Conservation (phyloP, 139 green algal species). For the Trebouxia sp. region DNA sequence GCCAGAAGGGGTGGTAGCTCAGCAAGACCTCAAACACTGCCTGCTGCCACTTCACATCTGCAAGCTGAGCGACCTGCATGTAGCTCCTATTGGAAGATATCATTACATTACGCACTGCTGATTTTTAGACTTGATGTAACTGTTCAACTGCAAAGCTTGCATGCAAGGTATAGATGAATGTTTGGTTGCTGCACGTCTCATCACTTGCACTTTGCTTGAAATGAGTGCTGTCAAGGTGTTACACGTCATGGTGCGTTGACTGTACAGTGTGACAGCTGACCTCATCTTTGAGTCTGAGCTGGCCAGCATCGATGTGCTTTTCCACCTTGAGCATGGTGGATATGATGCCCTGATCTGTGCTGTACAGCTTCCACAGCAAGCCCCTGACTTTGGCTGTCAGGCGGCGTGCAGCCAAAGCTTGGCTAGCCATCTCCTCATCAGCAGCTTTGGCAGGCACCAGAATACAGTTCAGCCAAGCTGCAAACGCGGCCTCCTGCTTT, state of each 20-base stretch:
- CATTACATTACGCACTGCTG: no score
- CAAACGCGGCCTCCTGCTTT: constrained; percentile 72
- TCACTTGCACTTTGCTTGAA: no score
- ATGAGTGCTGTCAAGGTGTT: no score
- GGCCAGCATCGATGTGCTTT: constrained; percentile 51
- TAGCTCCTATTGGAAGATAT: no score
- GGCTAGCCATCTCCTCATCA: background rate
- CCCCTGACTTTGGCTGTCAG: constrained; percentile 34
- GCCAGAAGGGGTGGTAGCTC: constrained; percentile 87
- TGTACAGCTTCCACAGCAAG: constrained; percentile 34
- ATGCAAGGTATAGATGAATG: no score
- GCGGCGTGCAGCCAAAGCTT: constrained; percentile 7
- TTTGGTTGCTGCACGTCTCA: no score
- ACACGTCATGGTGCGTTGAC: no score
- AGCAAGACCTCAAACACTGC: constrained; percentile 60
- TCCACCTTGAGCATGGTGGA: constrained; percentile 62
- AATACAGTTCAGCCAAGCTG: constrained; percentile 66
- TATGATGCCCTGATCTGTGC: constrained; percentile 42
- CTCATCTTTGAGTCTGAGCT: constrained; percentile 56
- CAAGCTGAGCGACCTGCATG: constrained; percentile 46
- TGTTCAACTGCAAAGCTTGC: no score
- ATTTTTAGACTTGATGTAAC: no score
- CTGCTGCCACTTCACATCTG: constrained; percentile 50
- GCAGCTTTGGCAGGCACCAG: constrained; percentile 36
- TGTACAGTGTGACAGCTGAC: constrained; percentile 39